Conservation (phyloP, 148 eudicot species). For the Chenopodium berlandieri region DNA sequence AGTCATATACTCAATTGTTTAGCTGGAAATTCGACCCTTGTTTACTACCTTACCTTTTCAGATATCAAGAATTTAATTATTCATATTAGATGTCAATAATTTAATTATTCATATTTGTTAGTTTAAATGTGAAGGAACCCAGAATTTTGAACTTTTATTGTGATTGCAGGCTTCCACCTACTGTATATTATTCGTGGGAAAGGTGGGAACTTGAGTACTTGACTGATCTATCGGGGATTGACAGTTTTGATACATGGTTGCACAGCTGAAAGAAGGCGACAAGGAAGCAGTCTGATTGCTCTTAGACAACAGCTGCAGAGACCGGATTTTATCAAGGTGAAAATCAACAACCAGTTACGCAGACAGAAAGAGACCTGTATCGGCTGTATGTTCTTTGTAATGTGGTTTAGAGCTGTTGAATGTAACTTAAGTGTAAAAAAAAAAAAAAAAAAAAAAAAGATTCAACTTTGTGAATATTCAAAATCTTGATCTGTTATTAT, state of each 20-base stretch:
- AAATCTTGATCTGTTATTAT: background rate
- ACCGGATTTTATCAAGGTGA: slow-evolving; percentile 13
- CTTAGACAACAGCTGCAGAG: slow-evolving; percentile 1
- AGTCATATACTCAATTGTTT: no score
- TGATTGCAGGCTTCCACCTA: slow-evolving; percentile 27
- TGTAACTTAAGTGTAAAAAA: slow-evolving; percentile 11
- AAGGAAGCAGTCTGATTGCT: slow-evolving; percentile 16
- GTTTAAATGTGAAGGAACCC: slow-evolving; percentile 1
- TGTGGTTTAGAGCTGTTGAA: slow-evolving; percentile 19
- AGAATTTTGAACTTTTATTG: slow-evolving; percentile 1
- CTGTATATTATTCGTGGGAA: slow-evolving; percentile 14
- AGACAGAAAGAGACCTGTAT: background rate
- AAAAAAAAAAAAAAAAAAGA: slow-evolving; percentile 1
- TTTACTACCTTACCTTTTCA: background rate
- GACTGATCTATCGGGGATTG: slow-evolving; percentile 7
- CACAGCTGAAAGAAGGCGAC: slow-evolving; percentile 17
- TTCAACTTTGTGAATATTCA: slow-evolving; percentile 16
- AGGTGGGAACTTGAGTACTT: slow-evolving; percentile 15
- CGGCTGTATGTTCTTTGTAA: background rate
- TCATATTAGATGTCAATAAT: background rate
- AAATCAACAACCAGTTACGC: slow-evolving; percentile 22
- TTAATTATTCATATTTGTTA: background rate
- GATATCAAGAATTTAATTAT: background rate
- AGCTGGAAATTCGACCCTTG: background rate
- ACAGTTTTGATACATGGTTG: slow-evolving; percentile 10